Evolutionary conservation across 495 filamentous ascomycete genomes (phyloP), one percentile per base, ranked within the genome.

Genomic region (Apiosordaria backusii): DNA sequence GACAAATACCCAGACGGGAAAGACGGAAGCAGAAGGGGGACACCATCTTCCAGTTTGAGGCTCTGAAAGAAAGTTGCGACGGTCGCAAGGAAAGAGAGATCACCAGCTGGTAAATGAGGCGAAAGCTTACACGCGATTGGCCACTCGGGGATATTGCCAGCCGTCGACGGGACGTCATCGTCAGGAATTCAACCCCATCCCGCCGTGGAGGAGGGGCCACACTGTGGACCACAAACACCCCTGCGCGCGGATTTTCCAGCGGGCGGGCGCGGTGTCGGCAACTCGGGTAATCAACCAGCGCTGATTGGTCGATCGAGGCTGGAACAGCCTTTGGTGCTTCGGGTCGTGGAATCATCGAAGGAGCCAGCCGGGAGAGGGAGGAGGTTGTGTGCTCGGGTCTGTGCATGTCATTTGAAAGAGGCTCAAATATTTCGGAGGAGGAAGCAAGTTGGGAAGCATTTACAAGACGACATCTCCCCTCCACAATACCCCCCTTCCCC

Each of bases 211-310:
- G 40, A 50, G 40, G 6, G 40, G 6, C 40, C 40, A 16, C 16
- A 50, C 7, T 50, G 40, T 59, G 23, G 57, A 9, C 22, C 18
- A 22, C 57, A 24, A 3, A 59, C 18, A 24, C 22, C 57, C 57
- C 57, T 26, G 25, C 57, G 13, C 24, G 25, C 57, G 13, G 16
- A 29, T 60, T 35, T 60, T 60, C 50, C 50, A 16, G 15, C 50
- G 15, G 57, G n/a, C 27, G 63, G 16, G 61, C 67, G 59, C 62
- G 61, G 65, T 45, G 35, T 71, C 72, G 74, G 74, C 70, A 76
- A 74, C 70, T 74, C 74, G 74, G 72, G 68, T 76, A 72, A 76
- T 72, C 54, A 64, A 57, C 57, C 16, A 3, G 16, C 50, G 23
- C 55, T 74, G 72, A 76, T 76, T 74, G 72, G 72, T 24, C 35